Evolutionary conservation across 1,284 basidiomycete genomes (phyloP).

Genomic region (Trichosporon ovoides): DNA sequence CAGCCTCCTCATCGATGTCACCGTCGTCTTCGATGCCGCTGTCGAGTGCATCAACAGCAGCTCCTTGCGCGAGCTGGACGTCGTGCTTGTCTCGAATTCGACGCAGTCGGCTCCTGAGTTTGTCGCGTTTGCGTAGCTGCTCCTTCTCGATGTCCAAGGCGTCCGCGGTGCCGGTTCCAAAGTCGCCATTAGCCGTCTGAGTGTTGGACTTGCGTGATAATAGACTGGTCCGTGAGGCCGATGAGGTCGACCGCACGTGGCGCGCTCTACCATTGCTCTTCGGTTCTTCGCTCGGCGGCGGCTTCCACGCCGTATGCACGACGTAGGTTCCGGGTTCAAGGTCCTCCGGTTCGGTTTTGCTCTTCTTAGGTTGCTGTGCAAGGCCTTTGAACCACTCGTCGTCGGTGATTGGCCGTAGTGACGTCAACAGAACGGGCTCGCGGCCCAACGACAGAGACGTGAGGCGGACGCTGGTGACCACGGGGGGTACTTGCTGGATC

Average conservation of each 20-base stretch:
- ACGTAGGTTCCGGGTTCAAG: background rate
- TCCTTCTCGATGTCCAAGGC: background rate
- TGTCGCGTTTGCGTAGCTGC: constrained; percentile 6
- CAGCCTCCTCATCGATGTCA: constrained; percentile 30
- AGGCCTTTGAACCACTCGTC: constrained; percentile 41
- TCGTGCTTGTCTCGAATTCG: background rate
- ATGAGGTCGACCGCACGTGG: background rate
- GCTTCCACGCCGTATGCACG: background rate
- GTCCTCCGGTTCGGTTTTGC: background rate
- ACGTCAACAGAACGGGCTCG: constrained; percentile 43
- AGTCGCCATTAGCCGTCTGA: background rate
- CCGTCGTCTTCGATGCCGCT: background rate
- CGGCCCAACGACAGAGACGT: constrained; percentile 40
- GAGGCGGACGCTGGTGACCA: constrained; percentile 44
- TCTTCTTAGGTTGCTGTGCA: constrained; percentile 1
- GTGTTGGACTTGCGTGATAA: background rate
- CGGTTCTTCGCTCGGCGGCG: background rate
- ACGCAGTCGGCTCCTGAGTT: background rate
- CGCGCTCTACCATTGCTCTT: background rate
- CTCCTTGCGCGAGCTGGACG: background rate
- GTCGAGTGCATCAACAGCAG: background rate
- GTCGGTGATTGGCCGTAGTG: constrained; percentile 40
- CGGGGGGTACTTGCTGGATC: constrained; percentile 43
- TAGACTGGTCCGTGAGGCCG: background rate
- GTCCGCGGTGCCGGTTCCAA: background rate